phyloP scores from a whole-genome alignment of 2,329 filamentous ascomycete genomes.

The Stagonosporopsis vannaccii region DNA sequence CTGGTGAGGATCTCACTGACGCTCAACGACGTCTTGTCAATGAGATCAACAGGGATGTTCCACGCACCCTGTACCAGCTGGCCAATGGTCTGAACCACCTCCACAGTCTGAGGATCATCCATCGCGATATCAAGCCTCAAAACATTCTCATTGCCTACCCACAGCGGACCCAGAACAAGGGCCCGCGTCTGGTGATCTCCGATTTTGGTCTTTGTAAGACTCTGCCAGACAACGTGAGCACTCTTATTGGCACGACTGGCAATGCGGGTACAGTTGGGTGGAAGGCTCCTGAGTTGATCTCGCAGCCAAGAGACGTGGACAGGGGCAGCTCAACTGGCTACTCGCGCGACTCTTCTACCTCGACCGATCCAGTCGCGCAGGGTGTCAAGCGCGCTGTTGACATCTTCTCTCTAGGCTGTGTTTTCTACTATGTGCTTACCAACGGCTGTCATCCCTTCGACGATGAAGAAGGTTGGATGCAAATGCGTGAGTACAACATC shows the following conservation, averaged over 20 bases:
- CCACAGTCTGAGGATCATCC: constrained; percentile 91
- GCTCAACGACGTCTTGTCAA: constrained; percentile 73
- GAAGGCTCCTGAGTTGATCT: constrained; percentile 92
- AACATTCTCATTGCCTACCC: constrained; percentile 86
- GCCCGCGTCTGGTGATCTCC: constrained; percentile 88
- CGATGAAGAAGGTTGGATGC: constrained; percentile 91
- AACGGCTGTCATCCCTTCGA: constrained; percentile 93
- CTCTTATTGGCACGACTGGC: constrained; percentile 91
- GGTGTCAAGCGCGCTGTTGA: constrained; percentile 95
- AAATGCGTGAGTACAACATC: constrained; percentile 86
- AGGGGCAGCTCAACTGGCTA: constrained; percentile 53
- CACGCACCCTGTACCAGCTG: constrained; percentile 84
- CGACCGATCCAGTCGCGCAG: constrained; percentile 59
- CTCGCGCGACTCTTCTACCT: constrained; percentile 51
- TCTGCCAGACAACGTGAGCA: constrained; percentile 90
- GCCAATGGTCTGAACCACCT: constrained; percentile 87
- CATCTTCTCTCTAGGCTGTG: constrained; percentile 94
- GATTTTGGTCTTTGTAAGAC: constrained; percentile 99
- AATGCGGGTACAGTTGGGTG: constrained; percentile 95
- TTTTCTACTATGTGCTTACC: constrained; percentile 99
- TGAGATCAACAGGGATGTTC: constrained; percentile 77
- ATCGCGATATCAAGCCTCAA: constrained; percentile 95
- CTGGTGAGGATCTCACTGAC: constrained; percentile 59
- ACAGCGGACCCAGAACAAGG: constrained; percentile 71
- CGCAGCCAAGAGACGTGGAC: constrained; percentile 59